Base-by-base conservation (phyloP, 1,284 basidiomycete species). In the Inonotus hispidus region DNA sequence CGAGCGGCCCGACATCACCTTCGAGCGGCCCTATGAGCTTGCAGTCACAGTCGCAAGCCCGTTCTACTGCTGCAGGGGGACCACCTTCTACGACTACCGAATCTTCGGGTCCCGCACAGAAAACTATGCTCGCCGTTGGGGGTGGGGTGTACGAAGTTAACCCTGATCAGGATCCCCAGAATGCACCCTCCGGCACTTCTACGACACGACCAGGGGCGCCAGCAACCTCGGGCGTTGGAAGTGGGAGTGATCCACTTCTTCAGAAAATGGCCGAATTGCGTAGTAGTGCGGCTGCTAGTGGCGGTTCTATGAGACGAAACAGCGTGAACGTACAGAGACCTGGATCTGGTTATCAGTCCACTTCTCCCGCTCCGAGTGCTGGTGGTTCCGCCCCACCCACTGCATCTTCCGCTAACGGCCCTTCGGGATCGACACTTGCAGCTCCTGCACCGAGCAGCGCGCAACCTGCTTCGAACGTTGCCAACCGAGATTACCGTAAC, bases 221-320 rank as follows among this genome's bases (percentile, higher is more conserved):
- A 41, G 27, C 64, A 35, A 21, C 47, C 32, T 61, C 75, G 65
- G 61, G 65, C 37, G 72, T 72, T 35, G 73, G 77, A 0, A 76
- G 79, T 56, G 78, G 81, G 8, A 77, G 78, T 39, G 91, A 94
- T 71, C 92, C 92, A 0, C 78, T 94, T 62, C 87, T 87, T 29
- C 84, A 82, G 66, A 88, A 89, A 60, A 79, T 93, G 69, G 79
- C 81, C 57, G 79, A 80, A 64, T 72, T 87, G 37, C 75, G 80
- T 41, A 73, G 66, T 37, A 53, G 52, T 29, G 64, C 62, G n/a
- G 57, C 56, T 35, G 70, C 68, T 1, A 66, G 71, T 0, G 41
- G 41, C 13, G 70, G 70, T 7, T 68, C 69, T 39, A 68, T 71
- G n/a, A 70, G 72, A 16, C 68, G 70, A 60, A 58, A 65, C 64